Conservation (phyloP, 75 land plant genomes). For the Picea glauca region DNA sequence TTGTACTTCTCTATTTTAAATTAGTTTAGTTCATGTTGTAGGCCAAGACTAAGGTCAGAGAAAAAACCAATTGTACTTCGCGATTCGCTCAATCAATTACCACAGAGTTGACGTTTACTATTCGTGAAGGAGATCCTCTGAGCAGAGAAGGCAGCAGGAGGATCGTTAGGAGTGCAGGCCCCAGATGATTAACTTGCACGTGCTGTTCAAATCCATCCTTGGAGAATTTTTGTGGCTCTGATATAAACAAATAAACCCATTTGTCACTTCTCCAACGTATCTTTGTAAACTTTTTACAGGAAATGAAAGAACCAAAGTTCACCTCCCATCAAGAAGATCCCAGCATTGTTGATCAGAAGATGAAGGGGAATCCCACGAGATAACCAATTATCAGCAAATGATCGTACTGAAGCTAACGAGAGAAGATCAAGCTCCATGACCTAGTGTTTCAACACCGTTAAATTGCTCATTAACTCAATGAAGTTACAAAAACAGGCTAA, state of each 20-base stretch:
- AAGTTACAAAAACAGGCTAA: no score
- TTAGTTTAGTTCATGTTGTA: no score
- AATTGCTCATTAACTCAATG: no score
- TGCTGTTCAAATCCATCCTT: conserved; percentile 50
- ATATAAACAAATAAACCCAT: neutral
- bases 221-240: conserved; percentile 47
- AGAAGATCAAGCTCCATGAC: conserved; percentile 57
- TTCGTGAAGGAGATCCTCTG: conserved; percentile 40
- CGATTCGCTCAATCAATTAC: conserved; percentile 1
- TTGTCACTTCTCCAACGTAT: neutral
- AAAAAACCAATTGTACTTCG: no score
- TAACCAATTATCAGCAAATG: conserved; percentile 47
- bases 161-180: conserved; percentile 45
- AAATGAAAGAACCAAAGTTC: neutral
- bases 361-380: conserved; percentile 34
- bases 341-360: conserved; percentile 64
- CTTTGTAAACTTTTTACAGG: neutral
- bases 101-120: conserved; percentile 53
- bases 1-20: no score
- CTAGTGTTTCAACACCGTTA: conserved; percentile 18
- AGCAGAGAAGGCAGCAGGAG: conserved; percentile 57
- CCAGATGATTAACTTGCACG: conserved; percentile 63
- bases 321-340: conserved; percentile 48
- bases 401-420: conserved; percentile 37
- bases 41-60: no score